A percentile compares a stretch with the other conserved stretches of the same genome.
phyloP scores from a whole-genome alignment of 441 rosid genomes.

The Bruguiera hainesii region DNA sequence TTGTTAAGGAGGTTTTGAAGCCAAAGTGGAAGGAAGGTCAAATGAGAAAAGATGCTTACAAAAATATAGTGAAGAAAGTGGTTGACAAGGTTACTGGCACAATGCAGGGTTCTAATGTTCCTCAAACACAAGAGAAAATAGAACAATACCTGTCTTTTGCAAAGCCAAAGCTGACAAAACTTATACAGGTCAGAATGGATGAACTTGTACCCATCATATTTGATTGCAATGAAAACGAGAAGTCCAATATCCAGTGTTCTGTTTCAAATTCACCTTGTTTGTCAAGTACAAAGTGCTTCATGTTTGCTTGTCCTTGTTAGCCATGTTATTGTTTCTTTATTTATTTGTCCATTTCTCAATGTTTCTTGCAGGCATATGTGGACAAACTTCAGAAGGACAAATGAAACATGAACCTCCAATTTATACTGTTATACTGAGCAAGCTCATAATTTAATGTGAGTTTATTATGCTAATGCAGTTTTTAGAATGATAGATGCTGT shows the following conservation, averaged over 20 bases:
- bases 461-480: constrained; percentile 18
- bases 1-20: constrained; percentile 82
- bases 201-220: not conserved
- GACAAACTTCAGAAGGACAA: constrained; percentile 58
- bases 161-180: constrained; percentile 90
- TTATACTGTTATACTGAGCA: constrained; percentile 3
- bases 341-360: constrained; percentile 4
- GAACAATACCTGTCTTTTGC: constrained; percentile 77
- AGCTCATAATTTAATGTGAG: constrained; percentile 11
- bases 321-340: not conserved
- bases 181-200: constrained; percentile 66
- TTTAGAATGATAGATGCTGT: not conserved
- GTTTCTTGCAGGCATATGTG: constrained; percentile 60
- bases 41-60: constrained; percentile 81
- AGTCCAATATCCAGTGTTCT: not conserved
- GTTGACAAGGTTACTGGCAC: constrained; percentile 88
- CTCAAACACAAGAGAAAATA: constrained; percentile 89
- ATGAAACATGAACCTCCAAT: constrained; percentile 23
- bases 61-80: constrained; percentile 90
- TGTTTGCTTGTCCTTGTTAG: too few species aligned
- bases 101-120: constrained; percentile 65
- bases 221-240: not conserved
- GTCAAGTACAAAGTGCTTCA: not conserved
- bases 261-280: not conserved
- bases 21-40: constrained; percentile 97